A percentile compares a stretch with the other conserved stretches of the same genome.
phyloP scores from a whole-genome alignment of 768 basidiomycete genomes.

The Pilatotrama ljubarskyi region DNA sequence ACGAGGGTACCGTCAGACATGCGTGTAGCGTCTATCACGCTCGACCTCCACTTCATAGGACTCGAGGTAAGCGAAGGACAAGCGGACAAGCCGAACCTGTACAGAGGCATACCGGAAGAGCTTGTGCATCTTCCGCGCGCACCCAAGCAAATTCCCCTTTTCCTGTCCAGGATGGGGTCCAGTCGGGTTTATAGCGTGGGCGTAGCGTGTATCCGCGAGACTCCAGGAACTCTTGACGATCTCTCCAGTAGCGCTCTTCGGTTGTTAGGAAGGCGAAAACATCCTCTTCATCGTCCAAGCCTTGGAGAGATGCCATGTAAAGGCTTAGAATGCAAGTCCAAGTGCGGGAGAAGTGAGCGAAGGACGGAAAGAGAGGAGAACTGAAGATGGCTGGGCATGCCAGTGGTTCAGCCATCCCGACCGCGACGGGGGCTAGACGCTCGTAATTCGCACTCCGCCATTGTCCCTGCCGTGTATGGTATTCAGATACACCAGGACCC shows the following conservation, averaged over 20 bases:
- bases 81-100: too few species aligned
- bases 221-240: slow-evolving; percentile 3
- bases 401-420: too few species aligned
- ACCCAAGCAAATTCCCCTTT: neutral
- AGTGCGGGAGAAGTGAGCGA: too few species aligned
- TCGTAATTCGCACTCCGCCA: too few species aligned
- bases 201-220: slow-evolving; percentile 24
- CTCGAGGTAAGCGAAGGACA: too few species aligned
- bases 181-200: slow-evolving; percentile 20
- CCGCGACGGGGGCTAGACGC: too few species aligned
- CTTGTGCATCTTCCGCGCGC: neutral
- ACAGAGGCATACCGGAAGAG: neutral
- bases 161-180: slow-evolving; percentile 7
- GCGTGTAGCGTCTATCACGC: slow-evolving; percentile 21
- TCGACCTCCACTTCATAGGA: neutral
- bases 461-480: too few species aligned
- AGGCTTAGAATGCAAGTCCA: too few species aligned
- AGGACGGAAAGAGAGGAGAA: too few species aligned
- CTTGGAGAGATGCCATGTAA: too few species aligned
- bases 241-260: neutral
- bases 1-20: slow-evolving; percentile 20
- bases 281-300: neutral
- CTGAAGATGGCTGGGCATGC: too few species aligned
- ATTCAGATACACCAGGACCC: too few species aligned
- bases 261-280: neutral